These are phyloP conservation scores for Stereocaulon alpinum DNA, from an alignment of 495 filamentous ascomycete genomes.

Conservation along the genomic window DNA sequence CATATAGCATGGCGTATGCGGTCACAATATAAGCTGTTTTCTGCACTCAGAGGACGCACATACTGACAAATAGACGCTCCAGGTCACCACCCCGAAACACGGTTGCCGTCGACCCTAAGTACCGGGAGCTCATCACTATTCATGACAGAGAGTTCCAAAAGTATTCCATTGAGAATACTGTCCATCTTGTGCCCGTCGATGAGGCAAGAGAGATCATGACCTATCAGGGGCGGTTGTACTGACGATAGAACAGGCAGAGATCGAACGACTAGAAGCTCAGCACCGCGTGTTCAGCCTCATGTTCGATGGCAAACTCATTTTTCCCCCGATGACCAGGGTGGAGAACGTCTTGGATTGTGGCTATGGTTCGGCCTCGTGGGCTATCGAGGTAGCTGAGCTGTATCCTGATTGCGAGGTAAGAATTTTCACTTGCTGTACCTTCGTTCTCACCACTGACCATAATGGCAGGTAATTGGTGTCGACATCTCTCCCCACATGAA, in stretches of 20 bases:
- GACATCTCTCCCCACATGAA: slow-evolving; percentile 69
- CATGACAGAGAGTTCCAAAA: slow-evolving; percentile 63
- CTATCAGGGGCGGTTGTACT: slow-evolving; percentile 14
- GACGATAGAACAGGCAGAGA: slow-evolving; percentile 55
- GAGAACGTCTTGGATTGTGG: slow-evolving; percentile 68
- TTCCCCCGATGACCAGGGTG: slow-evolving; percentile 58
- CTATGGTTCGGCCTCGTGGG: slow-evolving; percentile 56
- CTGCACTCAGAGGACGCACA: background rate
- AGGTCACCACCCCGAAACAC: slow-evolving; percentile 44
- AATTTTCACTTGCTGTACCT: slow-evolving; percentile 10
- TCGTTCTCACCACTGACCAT: background rate
- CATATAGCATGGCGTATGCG: slow-evolving; percentile 4
- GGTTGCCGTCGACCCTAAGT: slow-evolving; percentile 46
- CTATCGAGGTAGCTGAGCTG: slow-evolving; percentile 49
- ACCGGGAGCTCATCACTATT: slow-evolving; percentile 52
- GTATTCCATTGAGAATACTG: slow-evolving; percentile 58
- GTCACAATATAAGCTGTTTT: background rate
- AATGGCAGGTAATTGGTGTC: slow-evolving; percentile 63
- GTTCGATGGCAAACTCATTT: slow-evolving; percentile 69
- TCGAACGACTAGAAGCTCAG: slow-evolving; percentile 60
- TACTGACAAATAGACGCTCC: slow-evolving; percentile 6
- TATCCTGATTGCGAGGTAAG: slow-evolving; percentile 67
- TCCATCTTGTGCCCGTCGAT: slow-evolving; percentile 76
- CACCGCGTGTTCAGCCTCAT: slow-evolving; percentile 59
- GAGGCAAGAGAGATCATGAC: slow-evolving; percentile 46